Conservation (phyloP, 176 grass and related monocot species). For the Triticum aestivum region DNA sequence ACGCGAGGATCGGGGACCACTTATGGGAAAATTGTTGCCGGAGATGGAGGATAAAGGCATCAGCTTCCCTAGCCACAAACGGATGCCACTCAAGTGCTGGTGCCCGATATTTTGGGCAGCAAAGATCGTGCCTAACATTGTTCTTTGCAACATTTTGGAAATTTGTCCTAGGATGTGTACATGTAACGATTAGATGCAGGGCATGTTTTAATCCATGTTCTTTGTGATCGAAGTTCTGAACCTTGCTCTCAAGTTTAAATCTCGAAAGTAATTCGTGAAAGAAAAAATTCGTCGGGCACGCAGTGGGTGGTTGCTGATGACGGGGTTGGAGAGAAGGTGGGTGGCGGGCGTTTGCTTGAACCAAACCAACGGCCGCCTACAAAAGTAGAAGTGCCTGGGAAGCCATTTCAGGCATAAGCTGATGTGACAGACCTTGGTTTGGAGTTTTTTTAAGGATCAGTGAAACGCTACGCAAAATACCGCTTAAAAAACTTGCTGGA, state of each 20-base stretch:
- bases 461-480: not conserved
- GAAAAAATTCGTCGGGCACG: not conserved
- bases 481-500: not conserved
- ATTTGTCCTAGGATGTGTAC: not conserved
- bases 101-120: not conserved
- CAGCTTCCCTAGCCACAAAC: not conserved
- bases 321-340: not conserved
- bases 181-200: not conserved
- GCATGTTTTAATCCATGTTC: not conserved
- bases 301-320: not conserved
- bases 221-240: not conserved
- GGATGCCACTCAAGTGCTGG: not conserved
- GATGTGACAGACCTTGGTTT: not conserved
- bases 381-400: not conserved
- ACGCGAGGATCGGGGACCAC: not conserved
- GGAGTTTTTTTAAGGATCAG: not conserved
- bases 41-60: not conserved
- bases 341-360: not conserved
- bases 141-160: not conserved
- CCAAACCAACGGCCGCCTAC: not conserved
- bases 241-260: not conserved
- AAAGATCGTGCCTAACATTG: not conserved
- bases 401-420: not conserved
- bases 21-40: not conserved
- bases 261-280: not conserved